phyloP scores from a whole-genome alignment of 2,329 filamentous ascomycete species.

The Berkeleyomyces rouxiae region DNA sequence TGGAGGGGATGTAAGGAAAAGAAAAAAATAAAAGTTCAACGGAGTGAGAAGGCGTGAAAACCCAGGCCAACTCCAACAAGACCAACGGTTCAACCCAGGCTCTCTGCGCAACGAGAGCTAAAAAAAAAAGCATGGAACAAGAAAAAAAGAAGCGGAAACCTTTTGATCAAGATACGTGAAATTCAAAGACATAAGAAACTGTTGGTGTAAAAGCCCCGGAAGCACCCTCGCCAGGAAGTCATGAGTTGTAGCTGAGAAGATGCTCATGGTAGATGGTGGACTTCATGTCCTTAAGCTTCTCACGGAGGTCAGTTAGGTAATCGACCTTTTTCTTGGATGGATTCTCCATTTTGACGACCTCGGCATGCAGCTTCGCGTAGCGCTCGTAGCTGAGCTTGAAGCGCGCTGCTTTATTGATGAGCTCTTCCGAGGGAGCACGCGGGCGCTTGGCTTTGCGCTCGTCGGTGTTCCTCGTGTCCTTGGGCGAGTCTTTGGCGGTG shows the following conservation, averaged over 20 bases:
- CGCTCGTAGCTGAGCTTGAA: slow-evolving; percentile 41
- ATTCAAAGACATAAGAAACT: not conserved
- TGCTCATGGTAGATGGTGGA: slow-evolving; percentile 36
- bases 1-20: not conserved
- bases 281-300: slow-evolving; percentile 39
- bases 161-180: not conserved
- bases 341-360: slow-evolving; percentile 33
- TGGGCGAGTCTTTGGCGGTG: slow-evolving; percentile 11
- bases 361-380: slow-evolving; percentile 39
- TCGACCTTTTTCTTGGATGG: slow-evolving; percentile 35
- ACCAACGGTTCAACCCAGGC: too few species aligned
- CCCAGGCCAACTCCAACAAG: too few species aligned
- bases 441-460: slow-evolving; percentile 19
- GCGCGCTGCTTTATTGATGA: slow-evolving; percentile 35
- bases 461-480: slow-evolving; percentile 14
- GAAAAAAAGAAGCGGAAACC: too few species aligned
- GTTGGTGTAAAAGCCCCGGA: slow-evolving; percentile 5
- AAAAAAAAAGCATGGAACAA: not conserved
- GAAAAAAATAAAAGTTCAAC: not conserved
- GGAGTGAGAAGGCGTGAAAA: not conserved
- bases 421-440: slow-evolving; percentile 20
- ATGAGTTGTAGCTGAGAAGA: slow-evolving; percentile 17
- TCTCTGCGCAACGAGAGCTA: too few species aligned
- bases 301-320: slow-evolving; percentile 37
- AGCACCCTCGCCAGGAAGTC: slow-evolving; percentile 1